A percentile compares a stretch with the other conserved stretches of the same genome.
These are phyloP conservation scores for Antitrichia curtipendula DNA, from an alignment of 225 moss, liverwort and hornwort genomes.

Conservation along the genomic window DNA sequence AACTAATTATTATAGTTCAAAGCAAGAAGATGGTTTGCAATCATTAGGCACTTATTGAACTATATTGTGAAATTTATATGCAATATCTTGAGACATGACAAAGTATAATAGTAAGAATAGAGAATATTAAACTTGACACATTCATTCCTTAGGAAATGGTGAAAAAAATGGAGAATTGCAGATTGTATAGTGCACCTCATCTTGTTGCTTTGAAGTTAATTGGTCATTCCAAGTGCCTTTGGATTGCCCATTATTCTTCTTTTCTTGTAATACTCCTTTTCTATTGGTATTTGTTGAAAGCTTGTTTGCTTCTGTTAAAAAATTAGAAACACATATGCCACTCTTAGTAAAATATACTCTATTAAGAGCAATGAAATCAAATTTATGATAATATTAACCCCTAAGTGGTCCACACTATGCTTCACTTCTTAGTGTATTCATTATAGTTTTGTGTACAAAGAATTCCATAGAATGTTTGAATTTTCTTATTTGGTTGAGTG, in stretches of 20 bases:
- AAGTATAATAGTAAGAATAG: not conserved
- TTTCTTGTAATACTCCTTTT: not conserved
- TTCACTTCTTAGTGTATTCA: not conserved
- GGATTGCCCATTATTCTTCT: not conserved
- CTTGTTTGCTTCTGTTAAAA: not conserved
- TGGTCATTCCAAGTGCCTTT: not conserved
- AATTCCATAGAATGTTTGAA: not conserved
- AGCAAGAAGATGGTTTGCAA: not conserved
- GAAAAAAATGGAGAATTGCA: not conserved
- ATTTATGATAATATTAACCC: too few species aligned
- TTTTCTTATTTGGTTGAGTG: not conserved
- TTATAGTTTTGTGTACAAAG: not conserved
- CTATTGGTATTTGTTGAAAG: not conserved
- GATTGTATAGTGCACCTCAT: not conserved
- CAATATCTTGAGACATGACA: not conserved
- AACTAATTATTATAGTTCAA: accelerated
- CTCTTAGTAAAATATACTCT: accelerated
- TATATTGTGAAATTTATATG: not conserved
- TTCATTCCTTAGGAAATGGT: not conserved
- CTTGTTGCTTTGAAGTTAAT: not conserved
- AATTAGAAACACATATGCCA: not conserved
- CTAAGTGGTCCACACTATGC: accelerated
- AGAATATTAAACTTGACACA: accelerated
- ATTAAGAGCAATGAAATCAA: not conserved
- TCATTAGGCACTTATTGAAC: not conserved